Conservation (phyloP, 192 early-diverging fungal species). For the Thoreauomyces humboldtii region DNA sequence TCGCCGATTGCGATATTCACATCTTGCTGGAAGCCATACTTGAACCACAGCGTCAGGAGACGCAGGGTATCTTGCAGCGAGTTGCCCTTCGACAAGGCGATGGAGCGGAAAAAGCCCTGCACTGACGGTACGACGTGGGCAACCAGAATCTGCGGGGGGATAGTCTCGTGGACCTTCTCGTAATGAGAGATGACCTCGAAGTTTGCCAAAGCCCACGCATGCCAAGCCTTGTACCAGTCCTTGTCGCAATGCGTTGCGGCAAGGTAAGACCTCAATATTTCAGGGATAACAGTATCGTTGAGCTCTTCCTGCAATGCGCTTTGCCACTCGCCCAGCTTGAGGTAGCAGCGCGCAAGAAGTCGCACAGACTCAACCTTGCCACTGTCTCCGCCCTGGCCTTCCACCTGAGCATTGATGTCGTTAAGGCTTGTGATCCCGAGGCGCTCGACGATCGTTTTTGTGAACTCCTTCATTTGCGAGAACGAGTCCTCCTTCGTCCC, state of each 20-base stretch:
- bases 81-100: constrained; percentile 80
- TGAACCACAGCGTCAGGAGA: constrained; percentile 92
- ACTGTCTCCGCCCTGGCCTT: constrained; percentile 34
- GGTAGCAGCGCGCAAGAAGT: constrained; percentile 69
- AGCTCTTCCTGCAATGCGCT: constrained; percentile 54
- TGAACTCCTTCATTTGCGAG: constrained; percentile 75
- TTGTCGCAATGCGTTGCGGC: constrained; percentile 86
- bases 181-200: constrained; percentile 81
- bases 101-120: constrained; percentile 88
- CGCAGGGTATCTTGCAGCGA: constrained; percentile 94
- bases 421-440: constrained; percentile 52
- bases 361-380: constrained; percentile 36
- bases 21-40: constrained; percentile 84
- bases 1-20: constrained; percentile 79
- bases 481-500: constrained; percentile 67
- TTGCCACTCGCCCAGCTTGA: constrained; percentile 96
- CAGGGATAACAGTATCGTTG: constrained; percentile 55
- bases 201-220: constrained; percentile 92
- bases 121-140: constrained; percentile 84
- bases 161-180: constrained; percentile 56
- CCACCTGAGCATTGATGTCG: constrained; percentile 46
- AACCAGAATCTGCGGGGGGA: constrained; percentile 48
- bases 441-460: constrained; percentile 64
- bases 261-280: constrained; percentile 77
- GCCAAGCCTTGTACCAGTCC: constrained; percentile 97